Conservation (phyloP, 768 basidiomycete genomes). For the Pisolithus albus region DNA sequence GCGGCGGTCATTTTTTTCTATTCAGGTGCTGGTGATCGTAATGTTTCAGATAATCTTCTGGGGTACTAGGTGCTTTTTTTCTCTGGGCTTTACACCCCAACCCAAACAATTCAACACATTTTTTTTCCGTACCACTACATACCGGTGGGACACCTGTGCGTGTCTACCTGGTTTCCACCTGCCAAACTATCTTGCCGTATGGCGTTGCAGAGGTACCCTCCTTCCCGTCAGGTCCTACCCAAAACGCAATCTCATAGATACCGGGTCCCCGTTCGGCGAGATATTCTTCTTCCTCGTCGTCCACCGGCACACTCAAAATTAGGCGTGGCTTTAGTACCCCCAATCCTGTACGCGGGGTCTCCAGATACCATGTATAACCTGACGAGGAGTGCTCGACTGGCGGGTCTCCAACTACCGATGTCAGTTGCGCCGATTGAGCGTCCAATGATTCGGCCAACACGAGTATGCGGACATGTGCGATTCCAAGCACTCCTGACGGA, state of each 20-base stretch:
- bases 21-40: neutral
- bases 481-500: conserved; percentile 41
- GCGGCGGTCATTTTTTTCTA: conserved; percentile 49
- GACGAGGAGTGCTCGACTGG: conserved; percentile 22
- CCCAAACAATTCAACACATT: neutral
- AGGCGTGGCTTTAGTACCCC: conserved; percentile 21
- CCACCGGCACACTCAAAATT: conserved; percentile 30
- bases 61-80: neutral
- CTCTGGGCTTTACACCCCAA: neutral
- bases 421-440: conserved; percentile 33
- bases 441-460: conserved; percentile 25
- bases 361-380: conserved; percentile 38
- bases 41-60: neutral
- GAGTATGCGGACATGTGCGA: conserved; percentile 45
- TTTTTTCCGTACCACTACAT: neutral
- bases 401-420: conserved; percentile 40
- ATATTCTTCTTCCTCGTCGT: conserved; percentile 31
- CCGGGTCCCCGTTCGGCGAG: conserved; percentile 26
- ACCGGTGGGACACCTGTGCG: neutral
- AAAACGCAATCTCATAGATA: conserved; percentile 51
- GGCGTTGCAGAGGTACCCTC: conserved; percentile 36
- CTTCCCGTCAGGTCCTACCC: conserved; percentile 26
- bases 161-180: conserved; percentile 1
- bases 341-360: conserved; percentile 24
- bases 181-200: conserved; percentile 46